These are phyloP conservation scores for barley (Hordeum vulgare) DNA, from an alignment of 176 grass and related monocot genomes.

Conservation along the genomic window MorexV3_pseudomolecules_assembly NC_058520.1:583894902-583895401, in stretches of 20 bases:
- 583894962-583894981: slow-evolving; percentile 63
- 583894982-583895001: slow-evolving; percentile 36
- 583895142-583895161: slow-evolving; percentile 22
- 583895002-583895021: slow-evolving; percentile 58
- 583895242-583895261: slow-evolving; percentile 62
- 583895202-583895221: slow-evolving; percentile 60
- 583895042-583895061: neutral
- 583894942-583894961: slow-evolving; percentile 48
- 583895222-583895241: slow-evolving; percentile 40
- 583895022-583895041: neutral
- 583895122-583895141: slow-evolving; percentile 46
- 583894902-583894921: slow-evolving; percentile 62
- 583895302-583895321: too few relatives aligned
- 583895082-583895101: slow-evolving; percentile 1
- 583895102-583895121: slow-evolving; percentile 65
- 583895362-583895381: too few relatives aligned
- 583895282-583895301: too few relatives aligned
- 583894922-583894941: slow-evolving; percentile 34
- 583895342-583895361: too few relatives aligned
- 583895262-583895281: slow-evolving; percentile 38
- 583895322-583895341: too few relatives aligned
- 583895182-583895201: slow-evolving; percentile 42
- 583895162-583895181: slow-evolving; percentile 48
- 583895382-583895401: too few relatives aligned
- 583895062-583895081: slow-evolving; percentile 5